A percentile compares a stretch with the other conserved stretches of the same genome.
phyloP scores from a whole-genome alignment of 2,329 filamentous ascomycete genomes.

The Colletotrichum costaricense region DNA sequence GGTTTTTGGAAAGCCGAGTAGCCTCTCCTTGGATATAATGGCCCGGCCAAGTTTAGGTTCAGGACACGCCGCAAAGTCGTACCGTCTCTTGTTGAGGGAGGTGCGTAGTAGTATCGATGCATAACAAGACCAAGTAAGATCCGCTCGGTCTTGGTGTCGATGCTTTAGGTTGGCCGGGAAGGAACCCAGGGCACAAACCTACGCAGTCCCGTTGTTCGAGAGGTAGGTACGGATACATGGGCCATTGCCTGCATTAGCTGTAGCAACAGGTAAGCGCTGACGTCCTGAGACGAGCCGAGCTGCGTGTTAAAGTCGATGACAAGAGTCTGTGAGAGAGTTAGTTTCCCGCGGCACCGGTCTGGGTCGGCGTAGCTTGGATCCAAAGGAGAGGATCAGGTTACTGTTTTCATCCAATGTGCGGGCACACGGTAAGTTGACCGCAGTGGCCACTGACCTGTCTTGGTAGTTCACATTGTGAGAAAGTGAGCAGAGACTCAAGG shows the following conservation, averaged over 20 bases:
- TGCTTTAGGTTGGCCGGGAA: slow-evolving; percentile 26
- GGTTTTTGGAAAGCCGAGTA: slow-evolving; percentile 11
- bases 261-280: slow-evolving; percentile 18
- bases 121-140: slow-evolving; percentile 11
- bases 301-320: slow-evolving; percentile 12
- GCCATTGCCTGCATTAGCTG: background rate
- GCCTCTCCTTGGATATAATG: background rate
- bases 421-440: background rate
- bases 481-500: background rate
- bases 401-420: background rate
- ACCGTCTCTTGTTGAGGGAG: slow-evolving; percentile 26
- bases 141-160: slow-evolving; percentile 10
- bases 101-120: slow-evolving; percentile 10
- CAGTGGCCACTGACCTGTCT: background rate
- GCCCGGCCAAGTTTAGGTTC: slow-evolving; percentile 23
- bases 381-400: background rate
- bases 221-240: background rate
- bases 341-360: slow-evolving; percentile 17
- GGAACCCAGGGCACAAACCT: background rate
- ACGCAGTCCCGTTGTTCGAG: background rate
- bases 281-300: slow-evolving; percentile 10
- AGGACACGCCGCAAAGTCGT: slow-evolving; percentile 20
- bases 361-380: slow-evolving; percentile 17
- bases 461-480: background rate
- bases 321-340: slow-evolving; percentile 15